These are phyloP conservation scores for Asclepias syriaca DNA, from an alignment of 257 asterid species.

Conservation along the genomic window DNA sequence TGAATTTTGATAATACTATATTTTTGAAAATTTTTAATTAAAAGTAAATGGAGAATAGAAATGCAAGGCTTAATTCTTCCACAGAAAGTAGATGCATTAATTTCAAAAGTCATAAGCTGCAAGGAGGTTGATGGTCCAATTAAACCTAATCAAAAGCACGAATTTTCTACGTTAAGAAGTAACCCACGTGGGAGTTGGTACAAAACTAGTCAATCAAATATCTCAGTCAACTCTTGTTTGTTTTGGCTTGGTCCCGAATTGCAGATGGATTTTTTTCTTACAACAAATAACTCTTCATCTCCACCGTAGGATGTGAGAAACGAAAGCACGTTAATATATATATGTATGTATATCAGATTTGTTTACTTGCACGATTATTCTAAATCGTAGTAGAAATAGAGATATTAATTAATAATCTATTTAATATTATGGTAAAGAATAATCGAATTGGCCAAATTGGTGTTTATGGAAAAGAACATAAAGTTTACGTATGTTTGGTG, in stretches of 20 bases:
- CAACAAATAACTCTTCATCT: background rate
- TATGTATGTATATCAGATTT: background rate
- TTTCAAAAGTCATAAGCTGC: background rate
- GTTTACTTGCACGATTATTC: conserved; percentile 1
- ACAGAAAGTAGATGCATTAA: background rate
- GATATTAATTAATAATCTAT: no score
- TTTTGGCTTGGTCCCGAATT: conserved; percentile 17
- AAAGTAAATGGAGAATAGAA: no score
- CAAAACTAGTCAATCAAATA: conserved; percentile 20
- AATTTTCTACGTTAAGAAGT: conserved; percentile 36
- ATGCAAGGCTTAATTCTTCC: background rate
- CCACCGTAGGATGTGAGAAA: background rate
- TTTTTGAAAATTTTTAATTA: no score
- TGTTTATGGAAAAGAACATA: background rate
- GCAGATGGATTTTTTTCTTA: background rate
- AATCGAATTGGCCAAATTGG: background rate
- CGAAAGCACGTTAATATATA: background rate
- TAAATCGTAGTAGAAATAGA: background rate
- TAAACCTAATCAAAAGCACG: conserved; percentile 31
- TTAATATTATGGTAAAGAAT: background rate
- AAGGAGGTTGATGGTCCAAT: conserved; percentile 26
- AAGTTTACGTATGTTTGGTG: background rate
- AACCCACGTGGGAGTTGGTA: conserved; percentile 33
- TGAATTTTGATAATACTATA: no score
- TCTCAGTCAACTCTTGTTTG: conserved; percentile 41